phyloP scores from a whole-genome alignment of 306 rosid genomes.

The Ormosia semicastrata region DNA sequence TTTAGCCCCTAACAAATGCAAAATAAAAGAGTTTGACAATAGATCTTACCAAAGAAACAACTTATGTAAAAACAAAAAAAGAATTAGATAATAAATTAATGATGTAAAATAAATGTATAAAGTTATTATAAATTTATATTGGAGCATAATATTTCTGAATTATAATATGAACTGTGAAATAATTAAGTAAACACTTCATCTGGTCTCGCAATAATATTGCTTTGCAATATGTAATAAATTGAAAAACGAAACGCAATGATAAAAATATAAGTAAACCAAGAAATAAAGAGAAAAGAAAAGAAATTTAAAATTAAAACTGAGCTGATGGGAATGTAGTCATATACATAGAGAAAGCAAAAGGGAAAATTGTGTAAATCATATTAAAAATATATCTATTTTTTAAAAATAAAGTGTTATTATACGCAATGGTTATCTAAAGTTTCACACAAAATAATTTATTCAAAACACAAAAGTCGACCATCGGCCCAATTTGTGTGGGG shows the following conservation, averaged over 20 bases:
- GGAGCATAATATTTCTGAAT: neutral
- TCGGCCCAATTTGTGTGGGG: neutral
- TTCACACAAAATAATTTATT: neutral
- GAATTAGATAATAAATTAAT: neutral
- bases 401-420: no score
- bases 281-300: neutral
- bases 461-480: neutral
- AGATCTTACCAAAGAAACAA: neutral
- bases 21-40: neutral
- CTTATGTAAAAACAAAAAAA: neutral
- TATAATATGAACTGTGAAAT: neutral
- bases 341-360: no score
- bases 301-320: neutral
- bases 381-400: no score
- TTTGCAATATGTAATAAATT: neutral
- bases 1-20: neutral
- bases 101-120: neutral
- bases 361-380: no score
- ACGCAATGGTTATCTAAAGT: no score
- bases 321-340: neutral
- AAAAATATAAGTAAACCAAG: neutral
- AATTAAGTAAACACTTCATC: neutral
- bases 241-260: neutral
- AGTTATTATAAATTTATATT: neutral
- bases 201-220: neutral